These are phyloP conservation scores for Lanmaoa pseudosensibilis DNA, from an alignment of 768 basidiomycete species.

Conservation along the genomic window DNA sequence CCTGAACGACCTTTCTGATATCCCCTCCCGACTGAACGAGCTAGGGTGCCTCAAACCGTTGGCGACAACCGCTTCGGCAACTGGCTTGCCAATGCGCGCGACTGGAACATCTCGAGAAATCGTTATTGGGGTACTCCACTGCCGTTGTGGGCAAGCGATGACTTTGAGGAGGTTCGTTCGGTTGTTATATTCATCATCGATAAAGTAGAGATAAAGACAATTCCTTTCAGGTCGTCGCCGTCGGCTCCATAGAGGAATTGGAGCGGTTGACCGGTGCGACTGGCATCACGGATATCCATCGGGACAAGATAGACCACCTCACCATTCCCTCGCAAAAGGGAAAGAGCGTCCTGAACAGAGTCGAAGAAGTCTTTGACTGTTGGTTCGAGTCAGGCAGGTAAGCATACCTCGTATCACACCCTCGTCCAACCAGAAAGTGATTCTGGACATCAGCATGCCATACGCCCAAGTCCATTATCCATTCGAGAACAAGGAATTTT, in stretches of 20 bases:
- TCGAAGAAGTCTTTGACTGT: conserved; percentile 99
- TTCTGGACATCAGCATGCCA: conserved; percentile 73
- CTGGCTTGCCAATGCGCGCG: conserved; percentile 97
- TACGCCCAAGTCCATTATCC: conserved; percentile 98
- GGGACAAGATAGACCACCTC: conserved; percentile 94
- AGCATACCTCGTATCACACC: conserved; percentile 17
- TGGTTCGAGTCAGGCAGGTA: conserved; percentile 99
- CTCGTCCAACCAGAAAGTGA: not conserved
- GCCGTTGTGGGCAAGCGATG: conserved; percentile 94
- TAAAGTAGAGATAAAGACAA: not conserved
- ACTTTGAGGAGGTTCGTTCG: conserved; percentile 69
- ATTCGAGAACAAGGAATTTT: conserved; percentile 92
- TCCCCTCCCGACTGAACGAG: conserved; percentile 2
- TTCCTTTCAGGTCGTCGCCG: conserved; percentile 63
- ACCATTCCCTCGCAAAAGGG: conserved; percentile 91
- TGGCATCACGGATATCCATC: conserved; percentile 86
- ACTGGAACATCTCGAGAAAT: conserved; percentile 99
- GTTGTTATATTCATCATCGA: not conserved
- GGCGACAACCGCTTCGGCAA: conserved; percentile 94
- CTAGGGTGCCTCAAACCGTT: conserved; percentile 87
- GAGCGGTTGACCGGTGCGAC: conserved; percentile 81
- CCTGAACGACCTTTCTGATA: not conserved
- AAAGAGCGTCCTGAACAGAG: conserved; percentile 79
- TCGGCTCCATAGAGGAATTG: conserved; percentile 87
- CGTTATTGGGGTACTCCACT: conserved; percentile 99